Evolutionary conservation across 768 basidiomycete genomes (phyloP).

Genomic region (Boletellus emodensis): DNA sequence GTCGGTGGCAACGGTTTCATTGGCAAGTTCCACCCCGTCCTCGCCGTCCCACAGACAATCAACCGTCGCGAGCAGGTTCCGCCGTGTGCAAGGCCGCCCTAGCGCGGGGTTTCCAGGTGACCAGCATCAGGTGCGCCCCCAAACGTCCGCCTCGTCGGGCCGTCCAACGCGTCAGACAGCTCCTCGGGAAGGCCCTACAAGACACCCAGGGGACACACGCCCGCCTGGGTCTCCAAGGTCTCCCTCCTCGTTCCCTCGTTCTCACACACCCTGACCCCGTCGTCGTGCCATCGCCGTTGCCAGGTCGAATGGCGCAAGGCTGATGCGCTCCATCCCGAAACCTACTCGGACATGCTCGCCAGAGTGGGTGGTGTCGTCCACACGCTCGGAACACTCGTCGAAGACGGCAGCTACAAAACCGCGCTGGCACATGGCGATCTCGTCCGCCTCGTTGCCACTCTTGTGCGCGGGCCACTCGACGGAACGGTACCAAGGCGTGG

Average conservation of each 20-base stretch:
- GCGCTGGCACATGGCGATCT: constrained; percentile 60
- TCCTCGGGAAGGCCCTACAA: constrained; percentile 82
- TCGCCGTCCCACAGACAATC: not conserved
- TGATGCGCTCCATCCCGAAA: constrained; percentile 72
- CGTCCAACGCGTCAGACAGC: constrained; percentile 37
- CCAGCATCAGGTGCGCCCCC: constrained; percentile 70
- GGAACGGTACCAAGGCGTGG: constrained; percentile 38
- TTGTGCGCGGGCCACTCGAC: constrained; percentile 56
- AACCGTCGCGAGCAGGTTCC: constrained; percentile 59
- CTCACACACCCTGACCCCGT: constrained; percentile 2
- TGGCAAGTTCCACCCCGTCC: constrained; percentile 43
- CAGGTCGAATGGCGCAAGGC: constrained; percentile 89
- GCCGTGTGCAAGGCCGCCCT: constrained; percentile 89
- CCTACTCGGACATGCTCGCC: constrained; percentile 67
- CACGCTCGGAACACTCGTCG: constrained; percentile 87
- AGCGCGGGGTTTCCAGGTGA: constrained; percentile 78
- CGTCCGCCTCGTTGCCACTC: constrained; percentile 44
- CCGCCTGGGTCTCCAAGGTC: constrained; percentile 81
- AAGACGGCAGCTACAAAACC: constrained; percentile 76
- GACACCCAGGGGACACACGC: constrained; percentile 86
- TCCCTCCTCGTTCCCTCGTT: constrained; percentile 12
- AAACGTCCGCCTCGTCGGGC: not conserved
- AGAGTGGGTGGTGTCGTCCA: constrained; percentile 80
- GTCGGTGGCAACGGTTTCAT: constrained; percentile 99
- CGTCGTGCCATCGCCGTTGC: not conserved